phyloP scores from a whole-genome alignment of 345 rosid species.

The Salix koriyanagi region DNA sequence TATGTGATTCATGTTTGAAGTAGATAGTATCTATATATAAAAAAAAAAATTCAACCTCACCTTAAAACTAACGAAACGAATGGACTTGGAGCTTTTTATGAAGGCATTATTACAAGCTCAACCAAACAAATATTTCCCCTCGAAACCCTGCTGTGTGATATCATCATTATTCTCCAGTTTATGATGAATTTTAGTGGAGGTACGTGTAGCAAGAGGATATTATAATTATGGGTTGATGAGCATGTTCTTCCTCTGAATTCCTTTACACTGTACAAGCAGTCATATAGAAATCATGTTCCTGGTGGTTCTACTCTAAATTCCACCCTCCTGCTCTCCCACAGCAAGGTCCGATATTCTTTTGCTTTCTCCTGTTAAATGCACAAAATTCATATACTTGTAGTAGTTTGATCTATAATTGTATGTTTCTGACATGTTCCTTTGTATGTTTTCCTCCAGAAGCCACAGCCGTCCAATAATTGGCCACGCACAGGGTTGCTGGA shows the following conservation, averaged over 20 bases:
- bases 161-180: not conserved
- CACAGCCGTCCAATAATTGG: constrained; percentile 38
- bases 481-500: constrained; percentile 46
- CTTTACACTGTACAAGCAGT: constrained; percentile 1
- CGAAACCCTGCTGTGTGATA: not conserved
- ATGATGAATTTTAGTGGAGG: not conserved
- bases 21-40: too few species aligned
- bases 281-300: not conserved
- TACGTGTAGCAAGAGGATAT: not conserved
- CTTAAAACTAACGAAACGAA: not conserved
- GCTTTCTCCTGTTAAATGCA: constrained; percentile 11
- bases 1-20: too few species aligned
- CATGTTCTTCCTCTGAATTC: not conserved
- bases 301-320: not conserved
- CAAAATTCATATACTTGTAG: not conserved
- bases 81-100: not conserved
- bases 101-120: not conserved
- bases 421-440: not conserved
- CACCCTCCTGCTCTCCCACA: not conserved
- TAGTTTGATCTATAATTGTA: not conserved
- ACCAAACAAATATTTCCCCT: not conserved
- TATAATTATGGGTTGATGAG: not conserved
- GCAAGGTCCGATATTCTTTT: not conserved
- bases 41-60: too few species aligned
- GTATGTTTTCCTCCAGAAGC: constrained; percentile 33